Base-by-base conservation (phyloP, 1,139 yeast species). In the Hyphopichia pseudoburtonii region DNA sequence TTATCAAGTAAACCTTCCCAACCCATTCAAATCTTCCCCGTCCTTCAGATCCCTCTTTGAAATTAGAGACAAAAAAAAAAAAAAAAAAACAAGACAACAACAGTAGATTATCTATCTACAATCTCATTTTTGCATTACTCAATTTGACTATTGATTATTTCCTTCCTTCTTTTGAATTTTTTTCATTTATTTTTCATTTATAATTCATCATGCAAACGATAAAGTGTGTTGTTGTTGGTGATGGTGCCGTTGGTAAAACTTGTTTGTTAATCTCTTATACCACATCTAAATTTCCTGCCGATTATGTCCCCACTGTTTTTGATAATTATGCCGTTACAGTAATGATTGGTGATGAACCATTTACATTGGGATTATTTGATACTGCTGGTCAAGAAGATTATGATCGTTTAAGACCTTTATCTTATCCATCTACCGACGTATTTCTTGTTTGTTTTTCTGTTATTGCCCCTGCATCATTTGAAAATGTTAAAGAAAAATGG, bases 331-430 rank as follows among this genome's bases (percentile, higher is more conserved):
- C 97, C 10, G 98, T 92, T 37, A 90, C 97, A 2, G 97, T 92
- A 39, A 90, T 92, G 88, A 92, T 92, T 60, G 97, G 97, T 36
- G 97, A 90, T 60, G 97, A 90, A 66, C 97, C 97, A 32, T 90
- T 88, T 64, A 92, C 97, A 17, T 78, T 92, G 55, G 97, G 97
- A 12, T 73, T 92, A 46, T 92, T 90, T 60, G 98, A 92, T 70
- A 92, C 98, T 32, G 97, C 98, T 16, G 98, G 98, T 32, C 97
- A 89, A 76, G 96, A 89, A 73, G 97, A 89, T 70, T 89, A 88
- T 66, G 96, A 88, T 66, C 84, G 96, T 70, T 76, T 89, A 60
- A 84, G 97, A 72, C 96, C 96, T 23, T 75, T 89, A 54, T 84
- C 95, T 21, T 89, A 89, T 69, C 96, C 96, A 43, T 96, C 88